Base-by-base conservation (phyloP, 2,329 filamentous ascomycete species). In the Fusarium mexicanum region DNA sequence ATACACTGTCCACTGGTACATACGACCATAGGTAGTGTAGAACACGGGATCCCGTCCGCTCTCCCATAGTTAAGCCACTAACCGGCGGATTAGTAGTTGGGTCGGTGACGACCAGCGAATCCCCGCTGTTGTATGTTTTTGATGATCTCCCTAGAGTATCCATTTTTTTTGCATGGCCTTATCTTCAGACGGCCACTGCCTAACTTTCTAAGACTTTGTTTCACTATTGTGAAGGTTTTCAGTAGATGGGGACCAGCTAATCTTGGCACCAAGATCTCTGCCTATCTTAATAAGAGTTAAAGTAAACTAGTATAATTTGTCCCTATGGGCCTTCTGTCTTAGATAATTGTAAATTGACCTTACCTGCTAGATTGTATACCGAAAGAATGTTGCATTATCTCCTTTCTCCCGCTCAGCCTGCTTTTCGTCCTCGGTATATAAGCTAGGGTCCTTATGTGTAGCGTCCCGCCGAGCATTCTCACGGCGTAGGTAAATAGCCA, bases 1-100 rank as follows among this genome's bases (percentile, higher is more conserved):
- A 8, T 47, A 1, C 9, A 5, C 1, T 0, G 0, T 8, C 3
- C 0, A 29, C 13, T 5, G 6, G 13, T 22, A 47, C 44, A 47
- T 47, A 29, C 44, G 44, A 22, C 44, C 44, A 47, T 16, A 47
- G 44, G 44, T 47, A 47, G 44, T 47, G 44, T 11, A 22, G 26
- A 47, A 14, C 44, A 47, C 44, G 44, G 44, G 44, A 47, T 47
- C 44, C 44, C 44, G 44, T 47, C 26, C 26, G 44, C 44, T 47
- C 44, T 47, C 44, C 44, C 26, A 3, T 29, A 29, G 44, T 29
- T 29, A 47, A 47, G 44, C 44, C 44, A 29, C 44, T 47, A 47
- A 47, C 44, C 44, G 44, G 44, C 4, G 44, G 44, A 47, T 47
- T 29, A 47, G 44, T 47, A 47, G 44, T 47, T 47, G 44, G 44